phyloP scores from a whole-genome alignment of 768 basidiomycete genomes.

The Hericium erinaceus region DNA sequence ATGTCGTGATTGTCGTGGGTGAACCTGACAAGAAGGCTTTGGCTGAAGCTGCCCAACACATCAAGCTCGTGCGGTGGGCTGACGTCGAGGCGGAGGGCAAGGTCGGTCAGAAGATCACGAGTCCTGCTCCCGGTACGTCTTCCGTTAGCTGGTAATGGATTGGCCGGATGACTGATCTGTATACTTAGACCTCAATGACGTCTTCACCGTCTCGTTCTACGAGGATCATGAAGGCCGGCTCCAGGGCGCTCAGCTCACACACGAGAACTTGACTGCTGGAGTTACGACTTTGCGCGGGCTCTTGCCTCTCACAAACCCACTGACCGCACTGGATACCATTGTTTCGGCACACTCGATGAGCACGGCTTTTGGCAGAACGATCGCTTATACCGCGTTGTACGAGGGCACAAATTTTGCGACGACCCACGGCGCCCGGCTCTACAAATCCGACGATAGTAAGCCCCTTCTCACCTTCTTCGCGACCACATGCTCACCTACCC shows the following conservation, averaged over 20 bases:
- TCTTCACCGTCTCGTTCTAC: constrained; percentile 64
- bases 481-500: not conserved
- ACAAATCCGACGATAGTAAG: constrained; percentile 37
- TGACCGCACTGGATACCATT: constrained; percentile 69
- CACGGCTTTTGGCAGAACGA: constrained; percentile 68
- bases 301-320: constrained; percentile 60
- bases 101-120: constrained; percentile 33
- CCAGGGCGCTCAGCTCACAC: constrained; percentile 61
- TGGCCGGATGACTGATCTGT: constrained; percentile 1
- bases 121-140: constrained; percentile 42
- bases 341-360: constrained; percentile 66
- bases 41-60: constrained; percentile 39
- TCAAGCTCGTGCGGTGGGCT: constrained; percentile 54
- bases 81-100: constrained; percentile 65
- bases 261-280: constrained; percentile 82
- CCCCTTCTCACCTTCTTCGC: not conserved
- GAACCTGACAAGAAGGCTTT: constrained; percentile 39
- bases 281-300: constrained; percentile 71
- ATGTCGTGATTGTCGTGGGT: constrained; percentile 66
- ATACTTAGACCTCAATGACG: constrained; percentile 44
- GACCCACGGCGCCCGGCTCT: constrained; percentile 44
- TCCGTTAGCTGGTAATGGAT: not conserved
- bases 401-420: constrained; percentile 71
- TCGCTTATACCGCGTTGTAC: constrained; percentile 72
- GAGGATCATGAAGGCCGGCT: constrained; percentile 41